Evolutionary conservation across 257 asterid genomes (phyloP), one percentile per base, ranked within the genome.

Genomic region (Ehretia macrophylla): DNA sequence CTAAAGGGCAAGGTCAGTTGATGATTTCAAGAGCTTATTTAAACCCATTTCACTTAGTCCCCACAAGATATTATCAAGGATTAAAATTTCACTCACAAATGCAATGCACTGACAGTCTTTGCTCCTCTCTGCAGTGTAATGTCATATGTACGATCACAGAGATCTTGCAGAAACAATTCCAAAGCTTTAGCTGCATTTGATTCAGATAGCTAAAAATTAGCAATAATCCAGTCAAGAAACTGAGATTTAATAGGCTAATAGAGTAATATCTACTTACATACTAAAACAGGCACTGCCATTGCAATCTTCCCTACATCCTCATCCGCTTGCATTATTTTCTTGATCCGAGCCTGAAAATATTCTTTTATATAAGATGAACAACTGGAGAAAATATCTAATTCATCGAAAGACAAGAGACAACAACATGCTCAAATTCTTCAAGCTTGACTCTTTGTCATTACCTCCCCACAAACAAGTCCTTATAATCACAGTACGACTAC

Each of bases 291-390:
- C 65, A 90, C 98, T 0, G 96, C 98, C 85, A 79, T 83, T 8
- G 98, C 98, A 72, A 90, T 90, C 81, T 90, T 90, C 56, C 97
- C 97, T 48, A 90, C 98, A 78, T 90, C 98, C 74, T 90, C 98
- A 72, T 90, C 97, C 32, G 97, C 93, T 79, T 90, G 97, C 97
- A 87, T 90, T 62, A 90, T 87, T 81, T 90, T 90, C 64, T 90
- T 90, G 17, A 90, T 90, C 61, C 97, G 90, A 45, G 96, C 89
- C 98, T 90, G 65, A 44, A 65, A 37, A 66, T 52, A 20, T 27
- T 1, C 35, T 27, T 27, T 27, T 27, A 27, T 27, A 18, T 49
- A 42, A 48, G 14, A 8, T 8, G 27, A n/a, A 17, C 9, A 13
- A 49, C 17, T 5, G 5, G 1, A 5, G 20, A 9, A 17, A 49